A percentile compares a stretch with the other conserved stretches of the same genome.
Conservation (phyloP, 345 rosid genomes). For the Gossypium longicalyx region DNA sequence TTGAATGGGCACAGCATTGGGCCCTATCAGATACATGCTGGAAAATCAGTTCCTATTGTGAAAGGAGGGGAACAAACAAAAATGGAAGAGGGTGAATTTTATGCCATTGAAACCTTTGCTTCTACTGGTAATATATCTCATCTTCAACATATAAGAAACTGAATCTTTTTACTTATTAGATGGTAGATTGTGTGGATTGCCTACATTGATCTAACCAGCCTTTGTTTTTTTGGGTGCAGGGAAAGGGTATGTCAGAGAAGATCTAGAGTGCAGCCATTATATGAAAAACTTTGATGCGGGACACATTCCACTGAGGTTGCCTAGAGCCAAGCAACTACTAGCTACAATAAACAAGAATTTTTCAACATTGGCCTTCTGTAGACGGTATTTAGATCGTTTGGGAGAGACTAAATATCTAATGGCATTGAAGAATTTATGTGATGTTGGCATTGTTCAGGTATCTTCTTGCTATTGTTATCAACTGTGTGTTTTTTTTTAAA, state of each 20-base stretch:
- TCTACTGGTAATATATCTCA: constrained; percentile 61
- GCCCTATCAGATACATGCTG: constrained; percentile 89
- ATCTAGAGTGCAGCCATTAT: constrained; percentile 92
- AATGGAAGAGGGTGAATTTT: constrained; percentile 98
- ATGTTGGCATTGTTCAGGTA: constrained; percentile 90
- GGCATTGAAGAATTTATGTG: constrained; percentile 92
- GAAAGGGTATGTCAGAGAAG: constrained; percentile 86
- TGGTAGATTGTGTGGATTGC: neutral
- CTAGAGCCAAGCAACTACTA: constrained; percentile 94
- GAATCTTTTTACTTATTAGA: constrained; percentile 1
- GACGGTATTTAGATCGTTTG: constrained; percentile 82
- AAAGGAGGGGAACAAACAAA: constrained; percentile 98
- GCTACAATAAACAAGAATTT: constrained; percentile 90
- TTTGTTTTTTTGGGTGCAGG: constrained; percentile 38
- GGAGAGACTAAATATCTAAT: constrained; percentile 91
- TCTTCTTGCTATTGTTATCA: neutral
- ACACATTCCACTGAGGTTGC: constrained; percentile 72
- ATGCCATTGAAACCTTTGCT: constrained; percentile 89
- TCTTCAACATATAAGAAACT: neutral
- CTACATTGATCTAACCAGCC: neutral
- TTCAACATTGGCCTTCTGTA: constrained; percentile 88
- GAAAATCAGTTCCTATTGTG: constrained; percentile 89
- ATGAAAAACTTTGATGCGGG: constrained; percentile 83
- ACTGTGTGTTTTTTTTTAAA: neutral
- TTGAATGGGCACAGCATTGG: constrained; percentile 87